phyloP scores from a whole-genome alignment of 1,284 basidiomycete species.

The Malassezia dermatis region DNA sequence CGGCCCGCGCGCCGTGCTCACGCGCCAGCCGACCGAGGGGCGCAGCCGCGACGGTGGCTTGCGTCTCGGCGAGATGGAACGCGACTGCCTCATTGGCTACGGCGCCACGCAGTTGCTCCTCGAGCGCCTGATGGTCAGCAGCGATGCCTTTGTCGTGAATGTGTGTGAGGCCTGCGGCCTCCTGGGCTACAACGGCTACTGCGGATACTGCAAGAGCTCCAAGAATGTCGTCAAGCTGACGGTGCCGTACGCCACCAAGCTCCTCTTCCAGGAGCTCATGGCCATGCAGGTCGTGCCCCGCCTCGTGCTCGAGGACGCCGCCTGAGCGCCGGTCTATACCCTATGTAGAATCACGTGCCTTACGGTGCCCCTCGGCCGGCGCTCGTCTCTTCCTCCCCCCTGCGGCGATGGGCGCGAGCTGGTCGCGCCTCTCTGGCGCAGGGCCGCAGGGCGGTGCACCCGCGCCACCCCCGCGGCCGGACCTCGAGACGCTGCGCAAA shows the following conservation, averaged over 20 bases:
- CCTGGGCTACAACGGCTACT: slow-evolving; percentile 68
- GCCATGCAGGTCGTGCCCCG: slow-evolving; percentile 51
- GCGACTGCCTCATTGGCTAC: slow-evolving; percentile 59
- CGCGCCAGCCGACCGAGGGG: slow-evolving; percentile 95
- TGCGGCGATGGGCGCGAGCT: slow-evolving; percentile 9
- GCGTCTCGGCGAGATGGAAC: slow-evolving; percentile 96
- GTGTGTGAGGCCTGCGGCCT: slow-evolving; percentile 84
- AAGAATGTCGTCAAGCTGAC: slow-evolving; percentile 91
- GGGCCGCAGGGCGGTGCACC: background rate
- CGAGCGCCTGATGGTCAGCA: slow-evolving; percentile 87
- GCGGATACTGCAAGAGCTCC: slow-evolving; percentile 69
- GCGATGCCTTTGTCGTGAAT: slow-evolving; percentile 87
- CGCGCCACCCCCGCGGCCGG: background rate
- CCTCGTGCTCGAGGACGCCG: slow-evolving; percentile 45
- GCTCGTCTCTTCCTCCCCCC: background rate
- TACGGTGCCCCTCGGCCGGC: background rate
- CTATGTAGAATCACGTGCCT: background rate
- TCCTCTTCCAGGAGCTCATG: slow-evolving; percentile 86
- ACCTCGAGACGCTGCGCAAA: slow-evolving; percentile 14
- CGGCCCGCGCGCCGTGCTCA: slow-evolving; percentile 89
- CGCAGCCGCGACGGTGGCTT: slow-evolving; percentile 92
- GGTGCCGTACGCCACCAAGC: slow-evolving; percentile 95
- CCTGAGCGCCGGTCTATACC: slow-evolving; percentile 3
- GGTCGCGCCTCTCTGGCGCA: background rate
- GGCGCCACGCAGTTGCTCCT: slow-evolving; percentile 81